Evolutionary conservation across 1,284 basidiomycete species (phyloP).

Genomic region (Austroboletus novae-zelandiae): DNA sequence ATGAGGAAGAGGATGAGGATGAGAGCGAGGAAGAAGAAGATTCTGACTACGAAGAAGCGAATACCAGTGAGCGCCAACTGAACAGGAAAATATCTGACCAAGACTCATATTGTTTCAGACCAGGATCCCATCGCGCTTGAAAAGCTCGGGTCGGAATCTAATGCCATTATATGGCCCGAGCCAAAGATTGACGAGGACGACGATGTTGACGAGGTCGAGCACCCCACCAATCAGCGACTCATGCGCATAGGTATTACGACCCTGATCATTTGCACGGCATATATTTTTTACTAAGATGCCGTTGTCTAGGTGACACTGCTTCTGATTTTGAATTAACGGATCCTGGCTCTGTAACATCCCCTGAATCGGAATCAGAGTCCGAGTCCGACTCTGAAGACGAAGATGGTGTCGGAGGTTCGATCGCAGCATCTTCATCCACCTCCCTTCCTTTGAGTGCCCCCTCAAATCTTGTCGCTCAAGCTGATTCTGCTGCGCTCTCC

Average conservation of each 20-base stretch:
- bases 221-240: constrained; percentile 61
- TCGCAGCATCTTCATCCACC: constrained; percentile 43
- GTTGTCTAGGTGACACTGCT: constrained; percentile 52
- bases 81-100: not conserved
- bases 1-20: too few relatives aligned
- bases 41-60: constrained; percentile 65
- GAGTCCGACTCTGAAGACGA: constrained; percentile 28
- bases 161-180: constrained; percentile 71
- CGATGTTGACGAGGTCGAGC: constrained; percentile 57
- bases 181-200: constrained; percentile 55
- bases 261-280: not conserved
- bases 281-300: not conserved
- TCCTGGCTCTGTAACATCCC: constrained; percentile 45
- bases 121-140: constrained; percentile 39
- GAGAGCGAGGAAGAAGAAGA: constrained; percentile 42
- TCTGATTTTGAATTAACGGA: constrained; percentile 62
- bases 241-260: constrained; percentile 60
- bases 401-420: constrained; percentile 33
- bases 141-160: constrained; percentile 57
- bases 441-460: constrained; percentile 36
- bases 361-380: constrained; percentile 33
- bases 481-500: constrained; percentile 48
- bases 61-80: constrained; percentile 47
- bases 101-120: constrained; percentile 35
- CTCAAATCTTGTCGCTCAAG: constrained; percentile 34